Evolutionary conservation across 2,329 filamentous ascomycete species (phyloP).

Genomic region (Plectosphaerella sp.): DNA sequence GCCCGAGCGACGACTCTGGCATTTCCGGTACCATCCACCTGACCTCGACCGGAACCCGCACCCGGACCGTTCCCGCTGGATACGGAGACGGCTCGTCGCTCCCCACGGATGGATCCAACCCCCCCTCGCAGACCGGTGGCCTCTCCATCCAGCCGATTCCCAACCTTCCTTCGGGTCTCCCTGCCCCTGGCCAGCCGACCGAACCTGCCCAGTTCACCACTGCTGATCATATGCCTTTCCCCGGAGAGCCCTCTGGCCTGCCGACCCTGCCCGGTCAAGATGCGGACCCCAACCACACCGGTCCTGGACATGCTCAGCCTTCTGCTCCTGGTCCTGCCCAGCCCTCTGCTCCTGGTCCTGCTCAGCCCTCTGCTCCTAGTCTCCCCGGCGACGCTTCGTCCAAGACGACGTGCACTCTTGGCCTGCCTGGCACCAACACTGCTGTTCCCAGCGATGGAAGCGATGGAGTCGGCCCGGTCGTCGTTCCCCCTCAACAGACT

Average conservation of each 20-base stretch:
- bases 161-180: not conserved
- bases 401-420: not conserved
- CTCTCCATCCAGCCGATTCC: not conserved
- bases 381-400: not conserved
- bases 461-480: not conserved
- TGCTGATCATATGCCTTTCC: not conserved
- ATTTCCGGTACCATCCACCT: not conserved
- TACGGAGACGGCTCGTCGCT: not conserved
- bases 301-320: not conserved
- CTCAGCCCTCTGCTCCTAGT: not conserved
- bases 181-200: not conserved
- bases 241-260: not conserved
- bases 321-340: not conserved
- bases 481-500: not conserved
- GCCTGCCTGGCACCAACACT: not conserved
- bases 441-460: not conserved
- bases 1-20: not conserved
- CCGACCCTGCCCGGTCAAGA: not conserved
- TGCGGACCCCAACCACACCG: not conserved
- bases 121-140: not conserved
- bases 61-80: not conserved
- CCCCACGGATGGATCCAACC: not conserved
- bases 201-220: not conserved
- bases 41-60: slow-evolving; percentile 1
- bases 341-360: not conserved